phyloP scores from a whole-genome alignment of 2,329 filamentous ascomycete species.

The Colletotrichum viniferum region DNA sequence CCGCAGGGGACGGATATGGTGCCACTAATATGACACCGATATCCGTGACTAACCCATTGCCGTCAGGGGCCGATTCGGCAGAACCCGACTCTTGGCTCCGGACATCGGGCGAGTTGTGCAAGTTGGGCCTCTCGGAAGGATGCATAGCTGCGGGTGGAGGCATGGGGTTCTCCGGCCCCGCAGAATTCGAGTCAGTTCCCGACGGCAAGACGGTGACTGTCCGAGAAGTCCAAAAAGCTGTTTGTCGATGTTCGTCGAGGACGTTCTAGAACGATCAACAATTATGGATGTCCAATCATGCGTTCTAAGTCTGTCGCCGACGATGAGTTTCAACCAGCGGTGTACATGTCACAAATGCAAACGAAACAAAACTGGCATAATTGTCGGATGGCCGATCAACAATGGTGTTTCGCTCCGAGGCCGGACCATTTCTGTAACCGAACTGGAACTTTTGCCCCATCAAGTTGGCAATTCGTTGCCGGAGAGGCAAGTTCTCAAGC shows the following conservation, averaged over 20 bases:
- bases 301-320: too few relatives aligned
- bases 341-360: background rate
- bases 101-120: background rate
- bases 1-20: background rate
- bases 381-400: background rate
- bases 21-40: background rate
- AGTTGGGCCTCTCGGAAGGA: background rate
- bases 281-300: background rate
- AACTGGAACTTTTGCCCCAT: background rate
- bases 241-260: background rate
- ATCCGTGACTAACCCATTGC: background rate
- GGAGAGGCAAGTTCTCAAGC: background rate
- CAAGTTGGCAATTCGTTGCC: background rate
- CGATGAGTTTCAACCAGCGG: background rate
- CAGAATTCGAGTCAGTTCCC: background rate
- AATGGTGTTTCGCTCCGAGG: background rate
- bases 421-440: constrained; percentile 3
- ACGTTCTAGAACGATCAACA: background rate
- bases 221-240: background rate
- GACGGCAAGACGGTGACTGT: background rate
- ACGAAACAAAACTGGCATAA: background rate
- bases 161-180: background rate
- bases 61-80: constrained; percentile 2
- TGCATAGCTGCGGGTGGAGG: background rate
- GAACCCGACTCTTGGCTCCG: background rate